phyloP scores from a whole-genome alignment of 2,329 filamentous ascomycete genomes.

The Lasiodiplodia hormozganensis region DNA sequence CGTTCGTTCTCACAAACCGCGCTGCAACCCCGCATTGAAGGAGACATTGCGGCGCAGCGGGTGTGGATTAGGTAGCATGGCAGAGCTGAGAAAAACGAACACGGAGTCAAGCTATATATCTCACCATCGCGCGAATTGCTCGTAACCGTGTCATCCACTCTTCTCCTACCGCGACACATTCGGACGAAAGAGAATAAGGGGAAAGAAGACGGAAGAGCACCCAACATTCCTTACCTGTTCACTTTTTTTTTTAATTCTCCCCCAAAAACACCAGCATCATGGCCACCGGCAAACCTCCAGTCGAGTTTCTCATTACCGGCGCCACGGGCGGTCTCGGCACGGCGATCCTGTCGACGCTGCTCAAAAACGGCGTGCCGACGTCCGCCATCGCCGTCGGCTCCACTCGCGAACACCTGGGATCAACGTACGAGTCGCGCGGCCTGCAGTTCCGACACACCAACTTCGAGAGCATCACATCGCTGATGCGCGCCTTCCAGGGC shows the following conservation, averaged over 20 bases:
- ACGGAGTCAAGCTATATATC: slow-evolving; percentile 23
- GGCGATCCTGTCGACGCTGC: slow-evolving; percentile 50
- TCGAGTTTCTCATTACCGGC: slow-evolving; percentile 36
- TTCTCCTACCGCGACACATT: neutral
- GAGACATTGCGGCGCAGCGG: slow-evolving; percentile 12
- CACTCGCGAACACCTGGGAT: slow-evolving; percentile 56
- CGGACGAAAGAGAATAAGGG: neutral
- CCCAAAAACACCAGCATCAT: neutral
- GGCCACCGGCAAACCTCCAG: slow-evolving; percentile 9
- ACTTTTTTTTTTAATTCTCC: neutral
- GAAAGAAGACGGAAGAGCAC: neutral
- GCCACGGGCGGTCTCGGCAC: slow-evolving; percentile 58
- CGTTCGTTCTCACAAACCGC: slow-evolving; percentile 5
- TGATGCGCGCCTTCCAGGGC: slow-evolving; percentile 57
- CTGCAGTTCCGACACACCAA: slow-evolving; percentile 60
- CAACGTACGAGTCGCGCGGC: slow-evolving; percentile 52
- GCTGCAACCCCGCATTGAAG: slow-evolving; percentile 1
- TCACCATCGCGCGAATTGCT: slow-evolving; percentile 22
- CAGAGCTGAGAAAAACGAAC: slow-evolving; percentile 20
- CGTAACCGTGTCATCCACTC: neutral
- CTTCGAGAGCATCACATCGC: slow-evolving; percentile 55
- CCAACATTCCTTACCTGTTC: neutral
- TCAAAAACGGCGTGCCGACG: slow-evolving; percentile 52
- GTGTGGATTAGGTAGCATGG: slow-evolving; percentile 24
- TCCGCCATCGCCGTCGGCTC: slow-evolving; percentile 54